Conservation (phyloP, 139 green algal genomes). For the Chlorella sp. region DNA sequence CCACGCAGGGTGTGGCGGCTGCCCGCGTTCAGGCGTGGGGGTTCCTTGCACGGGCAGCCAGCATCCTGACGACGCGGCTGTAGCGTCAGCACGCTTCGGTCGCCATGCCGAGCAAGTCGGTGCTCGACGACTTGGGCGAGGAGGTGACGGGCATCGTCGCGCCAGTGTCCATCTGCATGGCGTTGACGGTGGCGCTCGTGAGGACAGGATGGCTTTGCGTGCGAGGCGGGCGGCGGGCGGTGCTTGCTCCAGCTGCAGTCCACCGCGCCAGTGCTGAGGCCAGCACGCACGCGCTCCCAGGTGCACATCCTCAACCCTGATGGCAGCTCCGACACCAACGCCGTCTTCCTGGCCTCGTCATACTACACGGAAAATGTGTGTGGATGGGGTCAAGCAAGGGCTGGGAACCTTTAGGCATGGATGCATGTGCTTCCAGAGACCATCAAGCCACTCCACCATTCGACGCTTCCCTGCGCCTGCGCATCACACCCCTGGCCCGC, state of each 20-base stretch:
- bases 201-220: too few species aligned
- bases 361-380: slow-evolving; percentile 82
- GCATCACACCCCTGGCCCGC: not conserved
- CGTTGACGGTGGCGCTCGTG: slow-evolving; percentile 83
- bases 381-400: not conserved
- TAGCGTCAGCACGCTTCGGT: too few species aligned
- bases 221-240: too few species aligned
- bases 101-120: not conserved
- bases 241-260: too few species aligned
- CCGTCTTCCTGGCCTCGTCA: slow-evolving; percentile 71
- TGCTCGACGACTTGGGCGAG: slow-evolving; percentile 72
- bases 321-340: slow-evolving; percentile 45
- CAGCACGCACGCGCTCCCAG: too few species aligned
- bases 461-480: not conserved
- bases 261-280: too few species aligned
- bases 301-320: slow-evolving; percentile 84
- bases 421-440: not conserved
- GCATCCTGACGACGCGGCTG: too few species aligned
- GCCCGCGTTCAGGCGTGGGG: too few species aligned
- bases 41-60: too few species aligned
- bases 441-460: not conserved
- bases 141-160: slow-evolving; percentile 78
- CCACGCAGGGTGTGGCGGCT: too few species aligned
- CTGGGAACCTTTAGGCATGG: too few species aligned
- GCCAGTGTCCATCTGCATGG: slow-evolving; percentile 95